A percentile compares a stretch with the other conserved stretches of the same genome.
These are phyloP conservation scores for Leptodermis oblonga DNA, from an alignment of 257 asterid genomes.

Conservation along the genomic window DNA sequence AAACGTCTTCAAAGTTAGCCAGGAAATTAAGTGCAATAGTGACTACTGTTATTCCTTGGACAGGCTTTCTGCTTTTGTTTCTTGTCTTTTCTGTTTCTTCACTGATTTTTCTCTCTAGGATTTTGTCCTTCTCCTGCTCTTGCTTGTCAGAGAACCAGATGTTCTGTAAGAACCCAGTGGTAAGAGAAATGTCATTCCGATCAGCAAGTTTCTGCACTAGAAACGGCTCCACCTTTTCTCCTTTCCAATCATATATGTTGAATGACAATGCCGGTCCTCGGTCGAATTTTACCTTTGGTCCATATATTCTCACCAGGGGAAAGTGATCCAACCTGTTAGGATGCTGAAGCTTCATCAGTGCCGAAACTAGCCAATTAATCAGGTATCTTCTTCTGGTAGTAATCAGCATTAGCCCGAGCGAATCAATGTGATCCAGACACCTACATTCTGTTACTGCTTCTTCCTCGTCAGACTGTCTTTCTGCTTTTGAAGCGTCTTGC, in stretches of 20 bases:
- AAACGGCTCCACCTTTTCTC: slow-evolving; percentile 70
- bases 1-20: slow-evolving; percentile 73
- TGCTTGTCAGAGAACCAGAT: slow-evolving; percentile 59
- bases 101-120: slow-evolving; percentile 27
- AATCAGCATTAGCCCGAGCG: slow-evolving; percentile 56
- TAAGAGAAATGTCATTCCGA: slow-evolving; percentile 59
- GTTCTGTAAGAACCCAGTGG: slow-evolving; percentile 53
- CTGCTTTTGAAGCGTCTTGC: slow-evolving; percentile 12
- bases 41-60: slow-evolving; percentile 46
- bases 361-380: slow-evolving; percentile 77
- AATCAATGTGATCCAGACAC: slow-evolving; percentile 79
- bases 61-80: slow-evolving; percentile 24
- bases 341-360: slow-evolving; percentile 75
- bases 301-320: slow-evolving; percentile 72
- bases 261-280: slow-evolving; percentile 90
- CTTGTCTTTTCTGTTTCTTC: slow-evolving; percentile 26
- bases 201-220: slow-evolving; percentile 91
- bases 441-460: slow-evolving; percentile 37
- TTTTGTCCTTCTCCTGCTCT: slow-evolving; percentile 39
- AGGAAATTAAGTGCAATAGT: slow-evolving; percentile 72
- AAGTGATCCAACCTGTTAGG: slow-evolving; percentile 63
- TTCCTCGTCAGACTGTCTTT: slow-evolving; percentile 4
- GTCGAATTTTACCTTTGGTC: slow-evolving; percentile 77
- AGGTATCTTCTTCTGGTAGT: slow-evolving; percentile 70
- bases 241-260: slow-evolving; percentile 82